Conservation (phyloP, 176 grass and related monocot species). For the Ananas comosus region DNA sequence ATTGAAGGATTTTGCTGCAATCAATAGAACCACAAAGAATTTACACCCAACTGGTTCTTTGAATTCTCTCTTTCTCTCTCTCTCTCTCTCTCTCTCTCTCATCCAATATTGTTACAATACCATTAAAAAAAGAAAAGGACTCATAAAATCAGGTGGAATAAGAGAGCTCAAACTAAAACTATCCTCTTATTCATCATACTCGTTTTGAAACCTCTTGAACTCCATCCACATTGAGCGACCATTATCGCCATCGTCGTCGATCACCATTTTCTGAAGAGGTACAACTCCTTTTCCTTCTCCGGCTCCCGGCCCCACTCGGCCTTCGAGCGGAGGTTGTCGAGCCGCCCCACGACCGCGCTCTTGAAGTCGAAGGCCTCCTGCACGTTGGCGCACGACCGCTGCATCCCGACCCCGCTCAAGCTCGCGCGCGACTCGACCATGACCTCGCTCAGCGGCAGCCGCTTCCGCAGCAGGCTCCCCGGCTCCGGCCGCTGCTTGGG, state of each 20-base stretch:
- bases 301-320: constrained; percentile 8
- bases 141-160: constrained; percentile 8
- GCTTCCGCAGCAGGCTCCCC: constrained; percentile 23
- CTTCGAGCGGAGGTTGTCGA: constrained; percentile 24
- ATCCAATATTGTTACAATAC: constrained; percentile 20
- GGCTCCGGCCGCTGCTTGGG: constrained; percentile 68
- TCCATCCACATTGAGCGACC: too few relatives aligned
- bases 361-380: constrained; percentile 81
- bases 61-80: background rate
- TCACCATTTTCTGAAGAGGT: constrained; percentile 62
- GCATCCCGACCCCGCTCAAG: constrained; percentile 40
- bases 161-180: constrained; percentile 14
- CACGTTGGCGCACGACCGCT: constrained; percentile 33
- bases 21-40: constrained; percentile 13
- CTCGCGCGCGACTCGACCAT: constrained; percentile 57
- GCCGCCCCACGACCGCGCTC: constrained; percentile 44
- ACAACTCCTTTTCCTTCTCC: constrained; percentile 34
- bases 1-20: background rate
- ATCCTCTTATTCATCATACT: constrained; percentile 22
- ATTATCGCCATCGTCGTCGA: background rate
- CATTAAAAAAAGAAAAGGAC: background rate
- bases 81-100: constrained; percentile 3
- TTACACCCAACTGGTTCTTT: constrained; percentile 6
- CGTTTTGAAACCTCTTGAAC: background rate
- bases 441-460: constrained; percentile 78